phyloP scores from a whole-genome alignment of 2,329 filamentous ascomycete species.

The Torrubiellomyces zombiae region DNA sequence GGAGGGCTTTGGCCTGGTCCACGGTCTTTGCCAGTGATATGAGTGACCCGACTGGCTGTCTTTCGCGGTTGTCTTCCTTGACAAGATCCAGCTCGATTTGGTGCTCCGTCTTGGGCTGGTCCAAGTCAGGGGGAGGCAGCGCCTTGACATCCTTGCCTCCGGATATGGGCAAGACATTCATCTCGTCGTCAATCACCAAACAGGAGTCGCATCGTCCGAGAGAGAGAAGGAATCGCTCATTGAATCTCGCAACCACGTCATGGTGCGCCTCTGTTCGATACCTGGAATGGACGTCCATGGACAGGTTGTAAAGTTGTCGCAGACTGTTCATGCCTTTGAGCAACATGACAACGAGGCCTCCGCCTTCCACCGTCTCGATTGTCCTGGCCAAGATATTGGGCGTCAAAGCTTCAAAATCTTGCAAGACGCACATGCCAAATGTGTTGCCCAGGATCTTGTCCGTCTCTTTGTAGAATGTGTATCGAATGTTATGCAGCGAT shows the following conservation, averaged over 20 bases:
- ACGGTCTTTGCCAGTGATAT: conserved; percentile 76
- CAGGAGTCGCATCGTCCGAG: conserved; percentile 90
- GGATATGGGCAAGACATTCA: conserved; percentile 94
- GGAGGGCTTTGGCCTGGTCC: conserved; percentile 90
- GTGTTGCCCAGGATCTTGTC: conserved; percentile 98
- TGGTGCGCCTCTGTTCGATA: conserved; percentile 93
- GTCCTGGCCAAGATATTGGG: conserved; percentile 92
- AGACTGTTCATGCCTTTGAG: conserved; percentile 93
- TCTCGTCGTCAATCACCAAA: conserved; percentile 89
- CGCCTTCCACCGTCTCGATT: conserved; percentile 94
- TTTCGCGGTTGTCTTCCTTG: conserved; percentile 75
- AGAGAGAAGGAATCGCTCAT: conserved; percentile 91
- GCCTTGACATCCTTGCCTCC: conserved; percentile 80
- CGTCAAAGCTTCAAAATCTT: conserved; percentile 95
- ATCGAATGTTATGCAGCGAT: conserved; percentile 89
- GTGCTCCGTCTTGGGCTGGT: conserved; percentile 54
- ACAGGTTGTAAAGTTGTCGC: conserved; percentile 91
- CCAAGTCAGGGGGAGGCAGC: conserved; percentile 58
- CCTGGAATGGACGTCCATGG: conserved; percentile 94
- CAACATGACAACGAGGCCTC: conserved; percentile 75
- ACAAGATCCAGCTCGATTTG: conserved; percentile 67
- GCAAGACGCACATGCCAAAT: conserved; percentile 94
- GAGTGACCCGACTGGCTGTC: conserved; percentile 70
- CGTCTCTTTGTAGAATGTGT: conserved; percentile 99
- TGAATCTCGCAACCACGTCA: conserved; percentile 90